These are phyloP conservation scores for Gamarada debralockiae DNA, from an alignment of 495 filamentous ascomycete genomes.

Conservation along the genomic window DNA sequence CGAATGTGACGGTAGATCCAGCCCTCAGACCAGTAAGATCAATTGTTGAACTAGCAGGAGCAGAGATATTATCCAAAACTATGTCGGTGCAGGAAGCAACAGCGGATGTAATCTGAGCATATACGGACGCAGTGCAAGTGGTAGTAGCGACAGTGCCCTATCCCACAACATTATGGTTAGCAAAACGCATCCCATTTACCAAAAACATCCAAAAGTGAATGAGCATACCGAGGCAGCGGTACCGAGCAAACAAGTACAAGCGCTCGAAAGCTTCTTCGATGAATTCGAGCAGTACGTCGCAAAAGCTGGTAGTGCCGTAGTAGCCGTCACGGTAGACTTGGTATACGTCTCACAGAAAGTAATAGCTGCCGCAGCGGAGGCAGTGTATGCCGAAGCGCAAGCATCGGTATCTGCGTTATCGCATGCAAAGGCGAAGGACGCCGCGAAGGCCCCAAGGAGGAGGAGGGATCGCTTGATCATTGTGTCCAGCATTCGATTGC, in stretches of 20 bases:
- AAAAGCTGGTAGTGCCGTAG: constrained; percentile 13
- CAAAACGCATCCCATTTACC: neutral
- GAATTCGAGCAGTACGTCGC: constrained; percentile 13
- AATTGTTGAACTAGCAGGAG: constrained; percentile 42
- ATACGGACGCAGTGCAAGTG: constrained; percentile 40
- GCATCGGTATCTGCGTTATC: too few relatives aligned
- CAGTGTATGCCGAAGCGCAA: too few relatives aligned
- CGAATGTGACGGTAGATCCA: constrained; percentile 45
- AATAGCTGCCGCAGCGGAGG: too few relatives aligned
- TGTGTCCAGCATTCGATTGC: too few relatives aligned
- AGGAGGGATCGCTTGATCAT: too few relatives aligned
- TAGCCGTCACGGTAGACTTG: too few relatives aligned
- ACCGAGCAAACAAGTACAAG: constrained; percentile 10
- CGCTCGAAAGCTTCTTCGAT: constrained; percentile 12
- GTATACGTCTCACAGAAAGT: too few relatives aligned
- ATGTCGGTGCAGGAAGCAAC: constrained; percentile 38
- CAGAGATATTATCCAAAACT: constrained; percentile 36
- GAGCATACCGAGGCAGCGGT: neutral
- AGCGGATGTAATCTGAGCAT: constrained; percentile 37
- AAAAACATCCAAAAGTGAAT: neutral
- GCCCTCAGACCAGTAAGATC: constrained; percentile 37
- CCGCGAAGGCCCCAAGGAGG: too few relatives aligned
- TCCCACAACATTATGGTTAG: neutral
- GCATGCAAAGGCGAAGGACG: too few relatives aligned
- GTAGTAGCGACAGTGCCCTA: constrained; percentile 5